Percentiles rank a stretch among this genome's conserved stretches.
Conservation (phyloP, 805 yeast genomes). For the Saccharomycopsis microspora region DNA sequence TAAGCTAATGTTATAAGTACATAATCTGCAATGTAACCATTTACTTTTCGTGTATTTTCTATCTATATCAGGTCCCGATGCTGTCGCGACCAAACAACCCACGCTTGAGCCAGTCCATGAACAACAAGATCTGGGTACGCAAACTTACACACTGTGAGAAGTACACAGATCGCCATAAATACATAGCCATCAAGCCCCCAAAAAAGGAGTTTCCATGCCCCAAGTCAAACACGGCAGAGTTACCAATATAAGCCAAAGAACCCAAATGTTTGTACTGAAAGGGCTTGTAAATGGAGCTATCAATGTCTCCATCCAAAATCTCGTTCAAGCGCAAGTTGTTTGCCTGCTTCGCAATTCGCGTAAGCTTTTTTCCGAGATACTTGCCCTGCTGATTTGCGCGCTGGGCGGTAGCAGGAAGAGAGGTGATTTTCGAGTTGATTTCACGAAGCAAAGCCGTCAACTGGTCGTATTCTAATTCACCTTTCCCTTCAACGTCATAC, state of each 20-base stretch:
- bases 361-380: constrained; percentile 49
- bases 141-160: constrained; percentile 57
- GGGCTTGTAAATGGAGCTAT: constrained; percentile 43
- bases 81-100: constrained; percentile 44
- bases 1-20: too few relatives aligned
- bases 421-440: constrained; percentile 51
- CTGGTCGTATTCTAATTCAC: constrained; percentile 42
- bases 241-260: constrained; percentile 57
- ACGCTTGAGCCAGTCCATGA: constrained; percentile 61
- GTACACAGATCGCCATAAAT: constrained; percentile 61
- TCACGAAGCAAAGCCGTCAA: constrained; percentile 38
- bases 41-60: too few relatives aligned
- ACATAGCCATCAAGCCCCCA: constrained; percentile 62
- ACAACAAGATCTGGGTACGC: constrained; percentile 50
- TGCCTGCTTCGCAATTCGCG: constrained; percentile 36
- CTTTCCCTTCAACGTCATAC: constrained; percentile 36
- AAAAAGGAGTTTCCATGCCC: constrained; percentile 46
- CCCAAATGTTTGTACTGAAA: constrained; percentile 57
- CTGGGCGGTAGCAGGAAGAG: constrained; percentile 67
- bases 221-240: constrained; percentile 58
- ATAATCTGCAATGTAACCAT: too few relatives aligned
- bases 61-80: constrained; percentile 17
- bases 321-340: constrained; percentile 33
- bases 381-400: constrained; percentile 64
- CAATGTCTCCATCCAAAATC: constrained; percentile 42